phyloP scores from a whole-genome alignment of 78 protist species.

The Speleostelium caveatum region DNA sequence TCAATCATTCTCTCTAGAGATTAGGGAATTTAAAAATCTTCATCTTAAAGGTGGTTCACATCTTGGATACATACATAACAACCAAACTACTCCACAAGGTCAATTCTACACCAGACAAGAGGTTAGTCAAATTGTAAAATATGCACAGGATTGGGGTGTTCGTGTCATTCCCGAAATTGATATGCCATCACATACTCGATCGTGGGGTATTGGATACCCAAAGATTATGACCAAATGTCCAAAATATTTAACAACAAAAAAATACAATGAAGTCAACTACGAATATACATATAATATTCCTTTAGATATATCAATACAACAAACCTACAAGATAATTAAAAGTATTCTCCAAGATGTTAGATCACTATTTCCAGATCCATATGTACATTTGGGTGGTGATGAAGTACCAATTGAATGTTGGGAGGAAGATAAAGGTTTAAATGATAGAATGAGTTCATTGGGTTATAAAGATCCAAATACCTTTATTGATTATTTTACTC shows the following conservation, averaged over 20 bases:
- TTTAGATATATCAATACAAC: conserved; percentile 28
- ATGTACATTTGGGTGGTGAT: conserved; percentile 58
- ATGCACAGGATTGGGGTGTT: conserved; percentile 22
- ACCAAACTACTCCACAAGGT: background rate
- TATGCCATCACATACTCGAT: conserved; percentile 60
- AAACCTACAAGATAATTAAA: background rate
- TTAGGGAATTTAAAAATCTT: conserved; percentile 8
- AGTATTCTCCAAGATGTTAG: background rate
- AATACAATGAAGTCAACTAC: background rate
- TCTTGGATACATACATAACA: conserved; percentile 56
- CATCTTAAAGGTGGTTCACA: conserved; percentile 38
- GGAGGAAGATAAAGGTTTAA: conserved; percentile 2
- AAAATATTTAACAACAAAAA: background rate
- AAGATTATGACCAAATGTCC: conserved; percentile 28
- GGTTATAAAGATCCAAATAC: background rate
- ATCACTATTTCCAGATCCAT: conserved; percentile 36
- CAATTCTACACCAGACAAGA: conserved; percentile 1
- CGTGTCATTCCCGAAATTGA: conserved; percentile 58
- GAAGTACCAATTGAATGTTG: conserved; percentile 48
- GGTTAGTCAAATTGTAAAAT: background rate
- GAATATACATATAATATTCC: conserved; percentile 53
- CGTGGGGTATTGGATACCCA: conserved; percentile 47
- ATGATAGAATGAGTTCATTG: background rate
- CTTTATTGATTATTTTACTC: conserved; percentile 8
- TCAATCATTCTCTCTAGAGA: conserved; percentile 59